Evolutionary conservation across 225 moss, liverwort and hornwort genomes (phyloP), one percentile per base, ranked within the genome.

Genomic region (Anthoceros angustus): DNA sequence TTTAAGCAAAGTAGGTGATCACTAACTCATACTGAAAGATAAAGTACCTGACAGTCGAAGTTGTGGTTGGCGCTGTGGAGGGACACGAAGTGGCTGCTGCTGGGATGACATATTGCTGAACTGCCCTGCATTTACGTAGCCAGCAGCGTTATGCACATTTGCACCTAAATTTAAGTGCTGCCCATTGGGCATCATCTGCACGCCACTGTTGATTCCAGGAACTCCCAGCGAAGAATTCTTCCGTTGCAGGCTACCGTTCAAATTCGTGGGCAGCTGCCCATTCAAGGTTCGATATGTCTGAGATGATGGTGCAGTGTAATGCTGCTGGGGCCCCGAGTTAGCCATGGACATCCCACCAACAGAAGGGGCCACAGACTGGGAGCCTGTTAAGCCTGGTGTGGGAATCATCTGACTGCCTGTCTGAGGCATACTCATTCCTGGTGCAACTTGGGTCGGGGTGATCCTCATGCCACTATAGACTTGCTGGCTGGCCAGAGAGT

Each of bases 391-490:
- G 42, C 95, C 95, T 16, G 95, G 95, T 55, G 95, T 95, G 43
- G 95, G 91, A 67, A 95, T 95, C 95, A 95, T 95, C 74, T 91
- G 95, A 68, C 88, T 87, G 73, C 88, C 94, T 61, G 68, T 79
- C 11, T 63, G 15, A 61, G 80, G 67, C 76, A 86, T 70, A 66
- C 85, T 80, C 73, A 87, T 78, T 77, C 73, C 85, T 69, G 86
- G 80, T 18, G 82, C 71, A 46, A 79, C 64, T 71, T 80, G 84
- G 41, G 85, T 95, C 67, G 86, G 91, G 74, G 80, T 11, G 71
- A 86, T 75, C 73, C 95, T 86, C 72, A 91, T 74, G 12, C 76
- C 75, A 71, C 81, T 72, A 63, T 86, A 72, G 42, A 82, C 80
- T 71, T 88, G 88, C 66, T 82, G 88, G 62, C 80, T 80, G 63